Percentiles rank a stretch among this genome's conserved stretches.
Conservation (phyloP, 1,284 basidiomycete genomes). For the Cutaneotrichosporon mucoides region DNA sequence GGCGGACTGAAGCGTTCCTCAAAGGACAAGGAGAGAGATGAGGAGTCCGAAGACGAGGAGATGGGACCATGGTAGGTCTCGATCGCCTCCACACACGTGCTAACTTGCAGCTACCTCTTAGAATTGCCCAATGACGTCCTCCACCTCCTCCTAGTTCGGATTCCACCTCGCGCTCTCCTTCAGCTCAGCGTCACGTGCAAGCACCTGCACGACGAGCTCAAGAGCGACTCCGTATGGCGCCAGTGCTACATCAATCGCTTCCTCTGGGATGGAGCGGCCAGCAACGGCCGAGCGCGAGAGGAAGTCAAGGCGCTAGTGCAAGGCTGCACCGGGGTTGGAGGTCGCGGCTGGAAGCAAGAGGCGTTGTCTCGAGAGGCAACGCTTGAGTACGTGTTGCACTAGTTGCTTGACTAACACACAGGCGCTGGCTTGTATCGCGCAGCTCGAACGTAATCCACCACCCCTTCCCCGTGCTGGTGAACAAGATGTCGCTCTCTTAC, state of each 20-base stretch:
- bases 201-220: conserved; percentile 25
- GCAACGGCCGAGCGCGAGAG: conserved; percentile 13
- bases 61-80: conserved; percentile 24
- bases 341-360: conserved; percentile 19
- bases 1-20: conserved; percentile 13
- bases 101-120: conserved; percentile 33
- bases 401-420: conserved; percentile 6
- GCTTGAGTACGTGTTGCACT: conserved; percentile 34
- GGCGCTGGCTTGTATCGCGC: conserved; percentile 41
- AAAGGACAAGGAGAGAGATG: conserved; percentile 12
- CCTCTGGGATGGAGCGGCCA: conserved; percentile 27
- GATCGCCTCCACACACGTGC: conserved; percentile 8
- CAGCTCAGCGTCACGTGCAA: conserved; percentile 34
- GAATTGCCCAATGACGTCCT: conserved; percentile 40
- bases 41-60: conserved; percentile 7
- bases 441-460: conserved; percentile 32
- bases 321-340: conserved; percentile 16
- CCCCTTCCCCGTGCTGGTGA: conserved; percentile 34
- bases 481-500: conserved; percentile 43
- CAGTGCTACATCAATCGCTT: conserved; percentile 44
- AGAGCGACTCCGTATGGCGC: conserved; percentile 42
- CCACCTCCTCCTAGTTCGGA: conserved; percentile 32
- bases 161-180: conserved; percentile 38
- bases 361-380: conserved; percentile 37
- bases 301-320: conserved; percentile 29